Evolutionary conservation across 345 rosid species (phyloP), one percentile per base, ranked within the genome.

Genomic region (Aethionema arabicum): DNA sequence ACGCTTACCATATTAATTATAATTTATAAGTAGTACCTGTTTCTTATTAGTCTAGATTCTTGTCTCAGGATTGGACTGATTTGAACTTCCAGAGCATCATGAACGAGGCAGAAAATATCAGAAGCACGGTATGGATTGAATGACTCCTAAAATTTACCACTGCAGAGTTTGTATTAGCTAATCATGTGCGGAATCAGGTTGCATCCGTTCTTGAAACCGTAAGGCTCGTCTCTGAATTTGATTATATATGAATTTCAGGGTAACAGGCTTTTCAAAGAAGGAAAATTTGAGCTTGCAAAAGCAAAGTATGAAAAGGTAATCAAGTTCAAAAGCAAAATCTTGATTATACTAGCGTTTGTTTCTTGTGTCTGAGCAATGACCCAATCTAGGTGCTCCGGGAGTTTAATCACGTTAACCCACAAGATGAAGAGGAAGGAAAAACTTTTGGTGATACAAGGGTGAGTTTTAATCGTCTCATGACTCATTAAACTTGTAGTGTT

Each of bases 321-420:
- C 29, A n/a, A 51, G 15, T 5, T 21, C 9, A 7, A 42, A 56
- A 35, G 13, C 5, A n/a, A n/a, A n/a, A n/a, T n/a, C n/a, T n/a
- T n/a, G n/a, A n/a, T n/a, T n/a, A n/a, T n/a, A n/a, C n/a, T n/a
- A 56, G 49, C 54, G n/a, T 46, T 55, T 41, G 58, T 47, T 14
- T 56, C n/a, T 37, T 10, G 13, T 62, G 32, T 39, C 68, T 45
- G 38, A 72, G 59, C 11, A n/a, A 13, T 59, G 52, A 32, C 12
- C n/a, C 31, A 47, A 56, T 21, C 7, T 73, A 93, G 99, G 92
- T 90, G 45, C 90, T 93, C 56, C 81, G 97, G 74, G 96, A 90
- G 76, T 90, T 93, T 73, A 93, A 93, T 82, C 99, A 93, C 70
- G 99, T 87, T 35, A 85, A 93, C 63, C 96, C 99, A 31, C 99